Conservation (phyloP, 441 rosid species). For the Raphanus hybrid region DNA sequence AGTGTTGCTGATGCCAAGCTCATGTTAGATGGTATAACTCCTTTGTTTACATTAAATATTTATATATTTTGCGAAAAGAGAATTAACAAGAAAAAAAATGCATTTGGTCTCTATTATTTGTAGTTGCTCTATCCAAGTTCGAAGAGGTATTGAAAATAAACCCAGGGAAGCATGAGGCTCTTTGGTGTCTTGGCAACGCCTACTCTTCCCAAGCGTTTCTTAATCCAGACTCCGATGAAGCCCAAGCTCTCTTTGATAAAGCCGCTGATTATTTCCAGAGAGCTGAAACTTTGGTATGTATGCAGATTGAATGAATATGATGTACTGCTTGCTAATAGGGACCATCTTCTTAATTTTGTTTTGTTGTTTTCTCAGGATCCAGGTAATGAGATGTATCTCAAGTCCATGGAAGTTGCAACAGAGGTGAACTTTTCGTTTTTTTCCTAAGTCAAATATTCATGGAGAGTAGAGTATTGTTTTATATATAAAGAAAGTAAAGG, state of each 20-base stretch:
- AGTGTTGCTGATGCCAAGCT: slow-evolving; percentile 52
- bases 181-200: slow-evolving; percentile 75
- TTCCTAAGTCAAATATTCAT: background rate
- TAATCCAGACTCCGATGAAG: slow-evolving; percentile 50
- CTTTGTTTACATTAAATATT: background rate
- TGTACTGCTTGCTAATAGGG: background rate
- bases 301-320: background rate
- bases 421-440: slow-evolving; percentile 47
- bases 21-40: slow-evolving; percentile 52
- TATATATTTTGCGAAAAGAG: background rate
- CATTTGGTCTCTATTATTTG: background rate
- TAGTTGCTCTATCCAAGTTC: slow-evolving; percentile 62
- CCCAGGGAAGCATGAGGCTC: slow-evolving; percentile 53
- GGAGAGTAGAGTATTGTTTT: slow-evolving; percentile 5
- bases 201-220: slow-evolving; percentile 59
- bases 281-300: slow-evolving; percentile 60
- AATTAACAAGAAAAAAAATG: background rate
- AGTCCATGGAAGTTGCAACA: slow-evolving; percentile 59
- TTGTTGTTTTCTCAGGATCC: slow-evolving; percentile 54
- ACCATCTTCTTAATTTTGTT: background rate
- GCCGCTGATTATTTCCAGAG: slow-evolving; percentile 52
- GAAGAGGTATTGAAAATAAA: slow-evolving; percentile 60
- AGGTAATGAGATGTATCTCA: slow-evolving; percentile 55
- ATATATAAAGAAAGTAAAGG: background rate
- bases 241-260: slow-evolving; percentile 51